Percentiles rank a stretch among this genome's conserved stretches.
Evolutionary conservation across 179 eudicot species (phyloP).

Genomic region (Amaranthus tricolor): DNA sequence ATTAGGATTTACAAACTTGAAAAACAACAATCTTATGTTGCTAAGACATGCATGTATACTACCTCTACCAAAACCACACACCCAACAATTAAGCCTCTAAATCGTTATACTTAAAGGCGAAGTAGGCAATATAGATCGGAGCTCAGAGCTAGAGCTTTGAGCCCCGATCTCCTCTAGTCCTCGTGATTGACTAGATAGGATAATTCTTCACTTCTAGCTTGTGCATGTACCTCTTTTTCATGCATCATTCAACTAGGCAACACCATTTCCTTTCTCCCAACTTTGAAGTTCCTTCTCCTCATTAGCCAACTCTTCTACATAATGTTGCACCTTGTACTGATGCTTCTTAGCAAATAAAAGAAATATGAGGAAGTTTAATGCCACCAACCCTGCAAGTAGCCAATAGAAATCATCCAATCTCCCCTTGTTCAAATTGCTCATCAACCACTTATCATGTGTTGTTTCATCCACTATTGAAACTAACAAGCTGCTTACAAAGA

Average conservation of each 20-base stretch:
- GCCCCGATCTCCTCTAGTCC: too few relatives aligned
- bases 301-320: conserved; percentile 1
- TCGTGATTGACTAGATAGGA: background rate
- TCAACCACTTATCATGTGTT: conserved; percentile 60
- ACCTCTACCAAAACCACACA: conserved; percentile 7
- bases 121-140: background rate
- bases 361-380: conserved; percentile 55
- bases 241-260: conserved; percentile 21
- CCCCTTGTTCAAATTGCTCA: conserved; percentile 61
- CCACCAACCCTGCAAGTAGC: conserved; percentile 66
- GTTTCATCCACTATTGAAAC: conserved; percentile 65
- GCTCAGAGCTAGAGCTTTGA: background rate
- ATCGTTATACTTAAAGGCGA: background rate
- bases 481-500: conserved; percentile 73
- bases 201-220: too few relatives aligned
- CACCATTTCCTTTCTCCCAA: conserved; percentile 35
- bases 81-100: background rate
- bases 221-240: background rate
- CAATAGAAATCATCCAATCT: conserved; percentile 69
- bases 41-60: conserved; percentile 1
- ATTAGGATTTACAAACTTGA: background rate
- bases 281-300: conserved; percentile 45
- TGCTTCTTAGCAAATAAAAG: conserved; percentile 57
- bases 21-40: background rate
- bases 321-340: conserved; percentile 61